Conservation (phyloP, 805 yeast species). For the Tetrapisispora namnaoensis region DNA sequence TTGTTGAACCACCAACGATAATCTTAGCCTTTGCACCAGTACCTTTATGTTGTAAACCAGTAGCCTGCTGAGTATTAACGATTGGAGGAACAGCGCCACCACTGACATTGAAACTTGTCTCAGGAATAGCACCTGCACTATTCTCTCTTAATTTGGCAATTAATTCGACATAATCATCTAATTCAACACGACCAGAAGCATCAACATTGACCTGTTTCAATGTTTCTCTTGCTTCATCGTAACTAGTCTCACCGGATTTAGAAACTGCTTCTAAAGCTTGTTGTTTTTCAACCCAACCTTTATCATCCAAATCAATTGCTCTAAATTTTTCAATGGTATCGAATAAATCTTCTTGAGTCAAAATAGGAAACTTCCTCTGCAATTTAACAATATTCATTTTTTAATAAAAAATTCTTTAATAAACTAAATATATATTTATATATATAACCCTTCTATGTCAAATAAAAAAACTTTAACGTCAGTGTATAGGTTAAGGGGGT, state of each 20-base stretch:
- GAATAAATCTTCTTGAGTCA: constrained; percentile 81
- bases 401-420: not conserved
- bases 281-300: constrained; percentile 90
- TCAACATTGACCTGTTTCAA: constrained; percentile 85
- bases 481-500: too few relatives aligned
- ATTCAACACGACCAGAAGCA: constrained; percentile 93
- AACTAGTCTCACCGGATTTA: constrained; percentile 66
- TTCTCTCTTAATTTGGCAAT: constrained; percentile 64
- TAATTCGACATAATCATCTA: constrained; percentile 86
- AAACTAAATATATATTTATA: too few relatives aligned
- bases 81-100: constrained; percentile 4
- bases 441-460: too few relatives aligned
- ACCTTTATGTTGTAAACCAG: constrained; percentile 39
- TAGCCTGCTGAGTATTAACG: constrained; percentile 20
- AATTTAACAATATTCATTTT: constrained; percentile 55
- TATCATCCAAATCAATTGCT: constrained; percentile 76
- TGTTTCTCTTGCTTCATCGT: constrained; percentile 91
- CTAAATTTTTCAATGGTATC: constrained; percentile 80
- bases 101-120: constrained; percentile 22
- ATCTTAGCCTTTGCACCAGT: constrained; percentile 60
- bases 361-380: constrained; percentile 73
- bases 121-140: constrained; percentile 16
- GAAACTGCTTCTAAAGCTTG: constrained; percentile 79
- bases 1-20: constrained; percentile 72
- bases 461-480: too few relatives aligned